phyloP scores from a whole-genome alignment of 179 eudicot genomes.

The Silene noctiflora region DNA sequence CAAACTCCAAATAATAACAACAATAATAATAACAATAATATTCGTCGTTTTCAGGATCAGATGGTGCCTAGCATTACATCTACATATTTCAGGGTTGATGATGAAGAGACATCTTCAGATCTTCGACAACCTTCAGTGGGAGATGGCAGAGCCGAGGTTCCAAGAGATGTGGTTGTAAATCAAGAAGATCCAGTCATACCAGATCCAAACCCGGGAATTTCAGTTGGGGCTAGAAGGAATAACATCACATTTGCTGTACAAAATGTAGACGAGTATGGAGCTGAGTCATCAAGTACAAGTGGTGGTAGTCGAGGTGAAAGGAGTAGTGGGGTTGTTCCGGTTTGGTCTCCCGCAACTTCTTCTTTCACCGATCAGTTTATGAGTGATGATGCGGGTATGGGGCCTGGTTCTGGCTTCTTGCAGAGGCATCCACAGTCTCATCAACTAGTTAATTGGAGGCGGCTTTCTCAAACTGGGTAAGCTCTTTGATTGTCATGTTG shows the following conservation, averaged over 20 bases:
- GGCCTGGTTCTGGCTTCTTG: slow-evolving; percentile 56
- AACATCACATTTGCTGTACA: slow-evolving; percentile 40
- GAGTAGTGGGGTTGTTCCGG: slow-evolving; percentile 93
- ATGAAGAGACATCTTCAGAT: slow-evolving; percentile 64
- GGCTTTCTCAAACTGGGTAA: slow-evolving; percentile 96
- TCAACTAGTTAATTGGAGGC: slow-evolving; percentile 68
- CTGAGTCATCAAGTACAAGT: slow-evolving; percentile 67
- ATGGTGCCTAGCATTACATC: slow-evolving; percentile 96
- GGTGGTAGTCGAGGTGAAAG: slow-evolving; percentile 53
- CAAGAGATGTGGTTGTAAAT: slow-evolving; percentile 40
- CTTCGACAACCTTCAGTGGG: slow-evolving; percentile 37
- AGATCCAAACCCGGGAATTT: slow-evolving; percentile 27
- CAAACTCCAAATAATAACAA: not conserved
- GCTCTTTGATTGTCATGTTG: slow-evolving; percentile 18
- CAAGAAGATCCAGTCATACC: slow-evolving; percentile 25
- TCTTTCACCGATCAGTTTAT: slow-evolving; percentile 59
- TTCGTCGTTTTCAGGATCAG: slow-evolving; percentile 73
- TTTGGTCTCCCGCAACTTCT: slow-evolving; percentile 82
- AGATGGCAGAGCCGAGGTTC: slow-evolving; percentile 79
- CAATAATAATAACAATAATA: not conserved
- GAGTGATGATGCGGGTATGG: slow-evolving; percentile 59
- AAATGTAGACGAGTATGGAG: slow-evolving; percentile 53
- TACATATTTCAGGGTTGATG: slow-evolving; percentile 57
- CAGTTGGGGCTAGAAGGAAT: slow-evolving; percentile 26
- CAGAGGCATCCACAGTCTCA: slow-evolving; percentile 88